phyloP scores from a whole-genome alignment of 345 rosid genomes.

The Chamaenerion angustifolium region DNA sequence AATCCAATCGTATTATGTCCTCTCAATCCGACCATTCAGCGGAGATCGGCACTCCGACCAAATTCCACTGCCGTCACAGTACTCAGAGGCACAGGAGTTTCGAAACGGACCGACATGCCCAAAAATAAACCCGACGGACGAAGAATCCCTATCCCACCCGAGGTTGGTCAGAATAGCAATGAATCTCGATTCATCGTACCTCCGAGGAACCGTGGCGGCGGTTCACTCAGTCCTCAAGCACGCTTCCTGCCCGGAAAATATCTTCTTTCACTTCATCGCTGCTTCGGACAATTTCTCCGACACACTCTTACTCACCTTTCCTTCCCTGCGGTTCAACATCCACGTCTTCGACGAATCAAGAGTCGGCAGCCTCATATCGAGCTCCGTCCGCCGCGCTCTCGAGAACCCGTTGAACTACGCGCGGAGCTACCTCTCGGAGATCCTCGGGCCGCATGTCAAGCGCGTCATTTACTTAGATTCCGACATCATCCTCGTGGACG shows the following conservation, averaged over 20 bases:
- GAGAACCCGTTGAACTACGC: conserved; percentile 72
- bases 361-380: conserved; percentile 37
- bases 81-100: conserved; percentile 50
- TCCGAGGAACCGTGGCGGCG: conserved; percentile 67
- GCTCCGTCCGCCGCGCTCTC: conserved; percentile 53
- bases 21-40: conserved; percentile 40
- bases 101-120: conserved; percentile 38
- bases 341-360: conserved; percentile 31
- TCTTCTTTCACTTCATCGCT: conserved; percentile 61
- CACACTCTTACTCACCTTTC: conserved; percentile 36
- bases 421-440: conserved; percentile 49
- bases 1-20: conserved; percentile 64
- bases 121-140: conserved; percentile 5
- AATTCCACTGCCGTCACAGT: conserved; percentile 8
- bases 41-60: conserved; percentile 5
- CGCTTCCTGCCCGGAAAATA: conserved; percentile 58
- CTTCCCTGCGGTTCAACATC: conserved; percentile 38
- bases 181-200: conserved; percentile 62
- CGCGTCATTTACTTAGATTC: conserved; percentile 69
- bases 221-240: conserved; percentile 63
- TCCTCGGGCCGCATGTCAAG: conserved; percentile 29
- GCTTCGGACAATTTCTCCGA: conserved; percentile 10
- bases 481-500: conserved; percentile 45
- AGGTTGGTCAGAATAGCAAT: conserved; percentile 50
- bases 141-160: conserved; percentile 22